Evolutionary conservation across 306 rosid species (phyloP), one percentile per base, ranked within the genome.

Genomic region (Calophaca sinica): DNA sequence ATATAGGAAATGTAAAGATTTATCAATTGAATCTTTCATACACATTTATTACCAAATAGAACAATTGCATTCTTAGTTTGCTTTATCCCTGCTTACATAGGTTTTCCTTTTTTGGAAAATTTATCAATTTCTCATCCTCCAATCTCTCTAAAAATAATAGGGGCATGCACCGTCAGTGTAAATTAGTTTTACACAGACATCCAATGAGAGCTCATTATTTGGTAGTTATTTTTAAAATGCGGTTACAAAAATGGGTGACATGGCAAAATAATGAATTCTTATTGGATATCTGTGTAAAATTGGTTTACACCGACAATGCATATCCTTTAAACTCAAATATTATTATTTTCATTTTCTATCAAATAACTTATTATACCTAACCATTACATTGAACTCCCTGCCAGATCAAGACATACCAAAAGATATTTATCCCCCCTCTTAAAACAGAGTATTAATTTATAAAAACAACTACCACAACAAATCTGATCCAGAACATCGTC

Each of bases 281-380:
- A n/a, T n/a, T n/a, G n/a, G n/a, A n/a, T n/a, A n/a, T n/a, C n/a
- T n/a, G n/a, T n/a, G n/a, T n/a, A n/a, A n/a, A n/a, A n/a, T n/a
- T n/a, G n/a, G n/a, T n/a, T n/a, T n/a, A n/a, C n/a, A n/a, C n/a
- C n/a, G n/a, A n/a, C n/a, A n/a, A n/a, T n/a, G n/a, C n/a, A n/a
- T n/a, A n/a, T n/a, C n/a, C n/a, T n/a, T n/a, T n/a, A n/a, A n/a
- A n/a, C n/a, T n/a, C n/a, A 32, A 32, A 35, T 41, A 46, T 4
- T 26, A 51, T 12, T 7, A 60, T 26, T 26, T n/a, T 15, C 11
- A 0, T 49, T n/a, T 35, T 49, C 68, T 10, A 55, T 26, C 62
- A 68, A 35, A 42, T 13, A 72, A 44, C 68, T 13, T 39, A 79
- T 64, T 50, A 33, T 48, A 39, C 72, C 48, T 38, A 52, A 75